Evolutionary conservation across 2,329 filamentous ascomycete species (phyloP).

Genomic region (Colletotrichum lini): DNA sequence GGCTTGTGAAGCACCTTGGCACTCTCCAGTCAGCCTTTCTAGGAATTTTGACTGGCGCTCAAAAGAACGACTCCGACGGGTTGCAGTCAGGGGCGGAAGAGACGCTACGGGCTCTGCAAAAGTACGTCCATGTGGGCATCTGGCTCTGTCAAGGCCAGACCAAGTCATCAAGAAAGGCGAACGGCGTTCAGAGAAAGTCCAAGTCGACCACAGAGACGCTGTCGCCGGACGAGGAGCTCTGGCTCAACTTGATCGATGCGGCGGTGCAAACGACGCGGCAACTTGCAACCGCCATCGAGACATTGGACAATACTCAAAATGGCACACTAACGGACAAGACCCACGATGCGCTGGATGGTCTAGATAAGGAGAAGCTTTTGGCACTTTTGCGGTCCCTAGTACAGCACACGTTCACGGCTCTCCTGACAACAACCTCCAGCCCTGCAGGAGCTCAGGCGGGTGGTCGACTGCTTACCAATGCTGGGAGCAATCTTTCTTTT

Average conservation of each 20-base stretch:
- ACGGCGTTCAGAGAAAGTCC: constrained; percentile 63
- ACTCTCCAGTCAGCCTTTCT: constrained; percentile 85
- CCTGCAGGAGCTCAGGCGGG: constrained; percentile 52
- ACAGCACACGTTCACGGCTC: constrained; percentile 90
- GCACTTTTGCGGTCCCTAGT: constrained; percentile 82
- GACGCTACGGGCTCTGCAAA: constrained; percentile 83
- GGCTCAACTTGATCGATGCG: constrained; percentile 73
- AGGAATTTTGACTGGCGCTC: constrained; percentile 76
- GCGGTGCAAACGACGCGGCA: constrained; percentile 75
- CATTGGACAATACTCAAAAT: constrained; percentile 40
- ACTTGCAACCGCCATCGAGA: constrained; percentile 69
- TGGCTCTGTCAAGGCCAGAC: constrained; percentile 95
- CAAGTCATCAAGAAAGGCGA: constrained; percentile 67
- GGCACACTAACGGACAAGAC: constrained; percentile 45
- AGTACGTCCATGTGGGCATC: constrained; percentile 92
- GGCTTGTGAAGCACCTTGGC: constrained; percentile 84
- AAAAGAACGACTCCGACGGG: constrained; percentile 65
- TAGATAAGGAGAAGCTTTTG: constrained; percentile 74
- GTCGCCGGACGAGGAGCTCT: constrained; percentile 68
- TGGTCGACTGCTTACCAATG: constrained; percentile 54
- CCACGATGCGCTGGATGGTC: constrained; percentile 44
- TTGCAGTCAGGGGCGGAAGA: constrained; percentile 78
- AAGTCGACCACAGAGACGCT: constrained; percentile 62
- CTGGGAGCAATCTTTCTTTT: constrained; percentile 80
- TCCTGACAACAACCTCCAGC: constrained; percentile 81